Evolutionary conservation across 2,329 filamentous ascomycete species (phyloP), one percentile per base, ranked within the genome.

Genomic region (Aureobasidium lini): DNA sequence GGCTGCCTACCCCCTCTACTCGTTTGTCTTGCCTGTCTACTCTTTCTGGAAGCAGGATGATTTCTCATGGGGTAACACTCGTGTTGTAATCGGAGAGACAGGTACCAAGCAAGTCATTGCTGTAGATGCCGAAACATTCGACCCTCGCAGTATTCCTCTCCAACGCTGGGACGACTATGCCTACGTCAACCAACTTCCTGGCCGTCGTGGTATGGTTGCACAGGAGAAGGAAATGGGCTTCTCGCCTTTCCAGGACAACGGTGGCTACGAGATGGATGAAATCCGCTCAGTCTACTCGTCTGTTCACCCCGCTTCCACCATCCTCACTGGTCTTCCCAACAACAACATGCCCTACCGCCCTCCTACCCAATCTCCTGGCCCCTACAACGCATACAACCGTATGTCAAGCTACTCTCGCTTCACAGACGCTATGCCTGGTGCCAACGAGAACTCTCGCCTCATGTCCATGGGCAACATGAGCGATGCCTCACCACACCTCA

Each of bases 41-140:
- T 96, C 93, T 0, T 99, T 99, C 86, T 99, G 94, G 94, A 95
- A 96, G 76, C 92, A 96, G 74, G 94, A 99, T 75, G 93, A 99
- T 76, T 99, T 99, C 81, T 87, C 87, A 1, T 99, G 94, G 94
- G 94, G 94, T 81, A 97, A 94, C 77, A 99, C 94, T 1, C 91
- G 94, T 83, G 85, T 99, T 64, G 94, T 99, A 66, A 89, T 97
- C 65, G 93, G 91, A 61, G 94, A 99, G 73, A 90, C 93, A 73
- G 93, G 92, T 63, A 84, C 83, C 71, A 96, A 95, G 77, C 85
- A 95, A 70, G 79, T 96, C n/a, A 81, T 99, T 57, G 91, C 91
- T 0, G 84, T 92, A 2, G 82, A 84, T 59, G 88, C 93, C 62
- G 90, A 94, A 71, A 84, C 82, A 9, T 99, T 95, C 69, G 90